Percentiles rank a stretch among this genome's conserved stretches.
Evolutionary conservation across 1,139 yeast species (phyloP).

Genomic region (Meyerozyma sp.): DNA sequence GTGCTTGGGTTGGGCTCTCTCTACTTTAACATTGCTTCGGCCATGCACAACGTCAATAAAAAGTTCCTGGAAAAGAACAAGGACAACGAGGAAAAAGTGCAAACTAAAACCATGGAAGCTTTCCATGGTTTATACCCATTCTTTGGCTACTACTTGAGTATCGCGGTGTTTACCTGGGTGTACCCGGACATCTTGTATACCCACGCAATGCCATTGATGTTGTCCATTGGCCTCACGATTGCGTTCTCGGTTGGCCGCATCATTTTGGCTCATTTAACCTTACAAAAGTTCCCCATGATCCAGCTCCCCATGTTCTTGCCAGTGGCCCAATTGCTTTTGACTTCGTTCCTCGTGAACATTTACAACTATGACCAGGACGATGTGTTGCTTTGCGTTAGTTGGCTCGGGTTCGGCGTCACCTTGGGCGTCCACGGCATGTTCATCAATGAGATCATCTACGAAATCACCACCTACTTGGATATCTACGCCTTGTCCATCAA

Average conservation of each 20-base stretch:
- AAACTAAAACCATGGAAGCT: constrained; percentile 37
- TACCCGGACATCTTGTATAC: constrained; percentile 48
- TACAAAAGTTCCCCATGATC: constrained; percentile 66
- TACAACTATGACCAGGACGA: constrained; percentile 34
- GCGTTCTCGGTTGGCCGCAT: constrained; percentile 89
- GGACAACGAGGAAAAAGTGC: constrained; percentile 14
- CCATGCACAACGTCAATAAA: constrained; percentile 63
- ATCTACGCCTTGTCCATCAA: constrained; percentile 83
- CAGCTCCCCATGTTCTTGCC: constrained; percentile 75
- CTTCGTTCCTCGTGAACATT: constrained; percentile 31
- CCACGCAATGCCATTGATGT: constrained; percentile 52
- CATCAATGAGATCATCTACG: constrained; percentile 74
- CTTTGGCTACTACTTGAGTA: constrained; percentile 53
- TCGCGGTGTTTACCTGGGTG: constrained; percentile 41
- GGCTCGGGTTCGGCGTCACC: constrained; percentile 73
- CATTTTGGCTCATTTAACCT: constrained; percentile 81
- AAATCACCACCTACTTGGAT: constrained; percentile 77
- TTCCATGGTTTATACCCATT: constrained; percentile 68
- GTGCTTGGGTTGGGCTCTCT: constrained; percentile 52
- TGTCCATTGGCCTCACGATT: constrained; percentile 67
- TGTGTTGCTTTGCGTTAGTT: constrained; percentile 46
- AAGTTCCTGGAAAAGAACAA: constrained; percentile 33
- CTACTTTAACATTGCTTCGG: constrained; percentile 66
- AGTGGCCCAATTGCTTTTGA: constrained; percentile 42
- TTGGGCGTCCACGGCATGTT: constrained; percentile 76